A percentile compares a stretch with the other conserved stretches of the same genome.
Evolutionary conservation across 345 rosid genomes (phyloP).

Genomic region (Psidium guajava): DNA sequence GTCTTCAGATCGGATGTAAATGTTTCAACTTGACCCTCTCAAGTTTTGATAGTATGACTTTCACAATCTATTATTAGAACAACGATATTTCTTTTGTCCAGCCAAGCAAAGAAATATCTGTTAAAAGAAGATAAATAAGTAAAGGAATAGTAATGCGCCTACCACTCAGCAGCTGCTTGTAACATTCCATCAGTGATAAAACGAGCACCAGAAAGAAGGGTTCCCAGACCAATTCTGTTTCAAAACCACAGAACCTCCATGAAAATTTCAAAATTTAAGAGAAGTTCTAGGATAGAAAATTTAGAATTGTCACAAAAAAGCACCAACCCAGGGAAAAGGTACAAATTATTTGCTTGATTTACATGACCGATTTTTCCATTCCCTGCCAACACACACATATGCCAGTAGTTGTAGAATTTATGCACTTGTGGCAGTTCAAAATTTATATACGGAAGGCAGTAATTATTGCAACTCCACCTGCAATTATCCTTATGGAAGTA

Average conservation of each 20-base stretch:
- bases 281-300: background rate
- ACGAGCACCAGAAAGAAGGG: conserved; percentile 77
- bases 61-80: background rate
- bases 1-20: background rate
- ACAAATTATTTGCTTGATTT: conserved; percentile 99
- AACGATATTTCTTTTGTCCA: background rate
- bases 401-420: background rate
- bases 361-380: conserved; percentile 84
- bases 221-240: conserved; percentile 83
- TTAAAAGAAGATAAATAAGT: background rate
- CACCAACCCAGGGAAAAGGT: conserved; percentile 93
- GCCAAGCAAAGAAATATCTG: background rate
- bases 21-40: background rate
- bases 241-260: background rate
- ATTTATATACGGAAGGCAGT: background rate
- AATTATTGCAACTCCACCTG: background rate
- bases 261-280: background rate
- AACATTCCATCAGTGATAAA: conserved; percentile 78
- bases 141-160: conserved; percentile 1
- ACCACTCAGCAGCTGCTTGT: conserved; percentile 94
- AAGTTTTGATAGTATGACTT: background rate
- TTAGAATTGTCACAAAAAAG: background rate
- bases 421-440: background rate
- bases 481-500: background rate
- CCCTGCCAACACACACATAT: conserved; percentile 31